Evolutionary conservation across 2,329 filamentous ascomycete genomes (phyloP), one percentile per base, ranked within the genome.

Genomic region (Fusarium illudens): DNA sequence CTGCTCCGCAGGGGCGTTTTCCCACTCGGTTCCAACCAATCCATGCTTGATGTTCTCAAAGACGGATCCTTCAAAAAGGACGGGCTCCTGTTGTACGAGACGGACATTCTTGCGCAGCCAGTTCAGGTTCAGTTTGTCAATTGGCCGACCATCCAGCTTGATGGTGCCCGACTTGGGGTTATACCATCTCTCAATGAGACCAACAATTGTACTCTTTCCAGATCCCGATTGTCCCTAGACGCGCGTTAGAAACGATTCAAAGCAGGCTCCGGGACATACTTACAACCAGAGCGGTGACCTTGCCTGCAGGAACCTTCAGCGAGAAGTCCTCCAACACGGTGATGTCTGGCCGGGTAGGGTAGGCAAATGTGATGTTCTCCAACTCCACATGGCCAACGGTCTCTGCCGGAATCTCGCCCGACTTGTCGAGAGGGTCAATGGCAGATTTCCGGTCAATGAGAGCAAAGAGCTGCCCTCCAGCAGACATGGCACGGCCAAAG

Each of bases 21-120:
- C 79, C 76, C 77, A 79, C 32, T 78, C 67, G 1, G 80, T 78
- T 50, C 81, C 76, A 36, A 81, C 75, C 1, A 88, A 74, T 3
- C 86, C 86, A 42, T 83, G 79, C 0, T 81, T 79, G 11, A 89
- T 84, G 64, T 89, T 89, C 9, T 83, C 80, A 51, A 84, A 85
- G n/a, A 89, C 84, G 1, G 77, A 79, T 22, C 80, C 78, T 44
- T 81, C 78, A 67, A 83, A 83, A 6, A 83, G 74, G n/a, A 82
- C 78, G 1, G 81, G 81, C 39, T 83, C 81, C 67, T 78, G 77
- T 42, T 80, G 79, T 10, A 80, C 79, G 13, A 80, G 78, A 8
- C 79, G 76, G 25, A 79, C 65, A 25, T 79, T 77, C 30, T 74
- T 79, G 19, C 79, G 74, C 3, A 80, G 74, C 79, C 79, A 81